These are phyloP conservation scores for Colletotrichum musicola DNA, from an alignment of 2,329 filamentous ascomycete genomes.

Conservation along the genomic window DNA sequence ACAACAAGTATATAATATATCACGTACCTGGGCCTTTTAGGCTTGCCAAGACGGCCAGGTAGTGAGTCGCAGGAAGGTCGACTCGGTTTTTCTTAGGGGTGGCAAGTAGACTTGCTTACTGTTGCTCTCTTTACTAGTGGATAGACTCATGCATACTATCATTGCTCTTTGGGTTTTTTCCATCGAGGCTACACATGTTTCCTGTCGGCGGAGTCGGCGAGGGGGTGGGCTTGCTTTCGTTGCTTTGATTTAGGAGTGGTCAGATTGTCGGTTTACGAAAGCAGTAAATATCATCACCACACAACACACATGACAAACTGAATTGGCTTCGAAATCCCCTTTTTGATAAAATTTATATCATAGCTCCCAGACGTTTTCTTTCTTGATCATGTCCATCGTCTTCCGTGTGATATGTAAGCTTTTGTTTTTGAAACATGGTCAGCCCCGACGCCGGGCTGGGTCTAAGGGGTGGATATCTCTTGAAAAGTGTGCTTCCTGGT, in stretches of 20 bases:
- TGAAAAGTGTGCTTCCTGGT: not conserved
- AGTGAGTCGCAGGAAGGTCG: no score
- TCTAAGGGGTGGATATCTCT: no score
- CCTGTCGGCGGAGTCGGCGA: not conserved
- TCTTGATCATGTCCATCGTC: no score
- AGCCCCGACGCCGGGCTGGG: no score
- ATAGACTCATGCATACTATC: conserved; percentile 13
- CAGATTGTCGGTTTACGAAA: not conserved
- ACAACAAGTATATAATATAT: not conserved
- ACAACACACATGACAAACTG: not conserved
- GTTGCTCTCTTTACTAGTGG: not conserved
- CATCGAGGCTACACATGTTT: not conserved
- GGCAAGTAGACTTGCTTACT: not conserved
- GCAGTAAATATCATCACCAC: not conserved
- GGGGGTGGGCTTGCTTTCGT: not conserved
- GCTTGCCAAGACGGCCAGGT: no score
- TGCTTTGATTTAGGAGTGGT: not conserved
- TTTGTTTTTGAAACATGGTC: no score
- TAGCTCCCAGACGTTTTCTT: no score
- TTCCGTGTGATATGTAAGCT: no score
- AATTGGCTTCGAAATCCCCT: not conserved
- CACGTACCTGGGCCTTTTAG: no score
- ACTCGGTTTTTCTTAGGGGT: not conserved
- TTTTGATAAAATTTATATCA: not conserved
- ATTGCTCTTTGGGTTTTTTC: not conserved